A percentile compares a stretch with the other conserved stretches of the same genome.
Conservation (phyloP, 1,284 basidiomycete genomes). For the Irpex lacteus region DNA sequence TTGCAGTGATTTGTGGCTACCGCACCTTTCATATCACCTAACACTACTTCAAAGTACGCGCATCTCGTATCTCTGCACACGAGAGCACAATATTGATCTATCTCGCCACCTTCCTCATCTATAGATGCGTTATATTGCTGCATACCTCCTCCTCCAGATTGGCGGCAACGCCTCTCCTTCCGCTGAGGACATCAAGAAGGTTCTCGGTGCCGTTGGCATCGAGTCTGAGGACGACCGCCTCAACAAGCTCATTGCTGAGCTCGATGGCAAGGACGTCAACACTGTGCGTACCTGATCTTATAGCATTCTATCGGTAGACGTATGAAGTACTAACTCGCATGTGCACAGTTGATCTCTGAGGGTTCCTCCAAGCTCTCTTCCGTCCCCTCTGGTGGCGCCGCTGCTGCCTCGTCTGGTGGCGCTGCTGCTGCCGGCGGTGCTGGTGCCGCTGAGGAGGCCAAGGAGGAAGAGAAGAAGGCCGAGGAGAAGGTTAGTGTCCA, state of each 20-base stretch:
- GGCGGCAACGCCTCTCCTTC: constrained; percentile 92
- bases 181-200: constrained; percentile 86
- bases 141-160: constrained; percentile 95
- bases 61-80: background rate
- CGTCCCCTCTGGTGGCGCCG: constrained; percentile 83
- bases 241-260: constrained; percentile 86
- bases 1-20: constrained; percentile 86
- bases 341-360: constrained; percentile 85
- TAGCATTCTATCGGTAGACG: no score
- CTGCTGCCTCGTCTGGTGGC: constrained; percentile 55
- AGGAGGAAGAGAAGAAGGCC: constrained; percentile 75
- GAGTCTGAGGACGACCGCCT: constrained; percentile 88
- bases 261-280: constrained; percentile 90
- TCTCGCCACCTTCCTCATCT: constrained; percentile 15
- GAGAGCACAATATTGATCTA: constrained; percentile 6
- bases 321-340: background rate
- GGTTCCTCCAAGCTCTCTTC: constrained; percentile 93
- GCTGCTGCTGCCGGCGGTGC: constrained; percentile 58
- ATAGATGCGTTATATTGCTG: constrained; percentile 96
- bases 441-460: constrained; percentile 63
- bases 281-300: constrained; percentile 44
- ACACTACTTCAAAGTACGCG: constrained; percentile 40
- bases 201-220: constrained; percentile 87
- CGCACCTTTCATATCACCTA: constrained; percentile 39
- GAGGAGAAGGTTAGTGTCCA: constrained; percentile 65